Base-by-base conservation (phyloP, 768 basidiomycete genomes). In the Obba rivulosa region DNA sequence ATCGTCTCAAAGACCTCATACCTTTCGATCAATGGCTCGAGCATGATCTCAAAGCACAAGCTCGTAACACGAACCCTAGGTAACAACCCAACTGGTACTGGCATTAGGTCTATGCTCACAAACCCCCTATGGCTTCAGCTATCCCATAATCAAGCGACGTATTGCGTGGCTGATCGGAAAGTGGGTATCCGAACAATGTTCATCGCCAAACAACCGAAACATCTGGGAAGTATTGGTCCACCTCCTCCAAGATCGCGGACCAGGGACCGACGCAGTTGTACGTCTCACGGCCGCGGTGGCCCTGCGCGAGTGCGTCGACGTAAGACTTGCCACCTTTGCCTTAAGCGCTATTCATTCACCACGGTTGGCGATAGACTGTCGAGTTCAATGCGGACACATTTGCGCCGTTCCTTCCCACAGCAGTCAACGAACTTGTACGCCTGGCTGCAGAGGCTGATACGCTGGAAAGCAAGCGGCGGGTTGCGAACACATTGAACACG, bases 101-200 rank as follows among this genome's bases (percentile, higher is more conserved):
- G 9, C 20, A 39, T 41, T n/a, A 13, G 28, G 16, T 49, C 18
- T 48, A 51, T 43, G 44, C 46, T 36, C 20, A 45, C 52, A 36
- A 34, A 18, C 38, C 36, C 36, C 37, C 34, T 23, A 28, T 25
- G 34, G 35, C 9, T 36, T 23, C 48, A 95, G 93, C 49, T 92
- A 87, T 62, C 87, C 89, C 0, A 87, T 98, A 46, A 79, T 98
- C 52, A 95, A 97, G 65, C 80, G 92, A n/a, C 80, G 94, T 25
- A 87, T 97, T 54, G 92, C 94, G 1, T 96, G 93, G 92, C 70
- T 97, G 3, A 77, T 97, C 40, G 93, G 94, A 21, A 87, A 84
- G 73, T 92, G 91, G 87, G 75, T 92, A 28, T 71, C 79, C 13
- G 86, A 92, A 41, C 75, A 78, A 49, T 81, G 81, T 53, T 66